Percentiles rank a stretch among this genome's conserved stretches.
phyloP scores from a whole-genome alignment of 257 asterid species.

The Phtheirospermum japonicum region DNA sequence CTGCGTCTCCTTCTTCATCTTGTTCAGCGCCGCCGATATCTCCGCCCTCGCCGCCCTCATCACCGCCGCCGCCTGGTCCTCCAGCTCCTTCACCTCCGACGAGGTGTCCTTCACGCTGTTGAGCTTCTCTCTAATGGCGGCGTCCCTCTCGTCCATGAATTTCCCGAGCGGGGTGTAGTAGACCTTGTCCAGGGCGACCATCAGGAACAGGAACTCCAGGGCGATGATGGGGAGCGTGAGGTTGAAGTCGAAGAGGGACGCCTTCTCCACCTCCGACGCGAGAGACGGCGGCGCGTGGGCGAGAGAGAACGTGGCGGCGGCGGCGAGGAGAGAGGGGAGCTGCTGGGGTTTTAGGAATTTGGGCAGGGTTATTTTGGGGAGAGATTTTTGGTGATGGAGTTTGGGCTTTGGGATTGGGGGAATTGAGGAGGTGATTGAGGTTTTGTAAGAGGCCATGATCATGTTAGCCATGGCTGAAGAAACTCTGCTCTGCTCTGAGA shows the following conservation, averaged over 20 bases:
- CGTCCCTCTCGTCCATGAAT: constrained; percentile 92
- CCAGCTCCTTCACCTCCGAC: constrained; percentile 77
- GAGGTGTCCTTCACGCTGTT: constrained; percentile 90
- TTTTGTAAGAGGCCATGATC: constrained; percentile 73
- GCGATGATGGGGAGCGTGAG: constrained; percentile 84
- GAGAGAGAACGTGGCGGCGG: constrained; percentile 56
- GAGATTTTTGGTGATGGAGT: constrained; percentile 32
- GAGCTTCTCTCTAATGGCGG: constrained; percentile 65
- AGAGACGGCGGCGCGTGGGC: constrained; percentile 71
- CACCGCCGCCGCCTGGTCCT: constrained; percentile 71
- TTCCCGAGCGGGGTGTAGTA: constrained; percentile 81
- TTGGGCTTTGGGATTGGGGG: constrained; percentile 49
- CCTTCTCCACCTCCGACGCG: constrained; percentile 76
- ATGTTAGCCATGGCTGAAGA: constrained; percentile 59
- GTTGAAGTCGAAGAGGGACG: constrained; percentile 81
- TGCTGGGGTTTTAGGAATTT: constrained; percentile 41
- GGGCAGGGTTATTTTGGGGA: constrained; percentile 49
- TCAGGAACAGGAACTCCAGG: constrained; percentile 65
- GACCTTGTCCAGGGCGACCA: constrained; percentile 88
- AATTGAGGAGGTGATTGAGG: constrained; percentile 39
- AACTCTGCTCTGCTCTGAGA: background rate
- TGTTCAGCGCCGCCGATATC: constrained; percentile 78
- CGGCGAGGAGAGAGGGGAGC: constrained; percentile 52
- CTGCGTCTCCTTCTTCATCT: constrained; percentile 96
- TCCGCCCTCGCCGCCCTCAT: constrained; percentile 94